Evolutionary conservation across 2,329 filamentous ascomycete species (phyloP), one percentile per base, ranked within the genome.

Genomic region (Phaeosphaeriaceae sp.): DNA sequence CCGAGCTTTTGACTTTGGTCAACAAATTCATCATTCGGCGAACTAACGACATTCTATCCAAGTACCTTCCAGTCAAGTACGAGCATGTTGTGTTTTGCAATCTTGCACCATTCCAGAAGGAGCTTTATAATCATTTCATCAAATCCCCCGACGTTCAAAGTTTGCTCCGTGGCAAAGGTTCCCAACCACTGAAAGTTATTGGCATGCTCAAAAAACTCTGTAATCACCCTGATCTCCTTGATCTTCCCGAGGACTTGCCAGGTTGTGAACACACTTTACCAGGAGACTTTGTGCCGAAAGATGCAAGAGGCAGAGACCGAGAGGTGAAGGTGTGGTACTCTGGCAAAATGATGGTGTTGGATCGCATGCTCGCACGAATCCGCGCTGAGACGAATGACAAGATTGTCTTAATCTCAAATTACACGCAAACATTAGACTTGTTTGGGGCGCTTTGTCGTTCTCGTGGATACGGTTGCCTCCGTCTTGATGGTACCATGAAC

Each of bases 11-110:
- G 3, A 79, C 80, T 2, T 79, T 96, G 36, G 94, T 99, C 68
- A 99, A 97, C 77, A 97, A 96, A 67, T 99, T 99, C 76, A 95
- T 99, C 71, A 99, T 99, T 64, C 88, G 94, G 51, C 87, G 94
- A 49, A 97, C 93, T 3, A 99, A 99, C 81, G 94, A 99, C 68
- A 96, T 99, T 54, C 77, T 99, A 18, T 97, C 93, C 42, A 99
- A 99, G 73, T 99, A 99, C 69, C 77, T 99, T 50, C 94, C 94
- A 0, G 87, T 97, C 78, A 99, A 99, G 78, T 99, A 99, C 74
- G 94, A 99, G 74, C 94, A 99, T 71, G 94, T 99, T 23, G 94
- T 99, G 1, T 99, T 99, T 76, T 99, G 94, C 81, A 93, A 93
- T 63, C 82, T 96, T 37, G 89, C 94, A 13, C 89, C 90, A 0